Base-by-base conservation (phyloP, 2,329 filamentous ascomycete species). In the Calonectria crousiana region DNA sequence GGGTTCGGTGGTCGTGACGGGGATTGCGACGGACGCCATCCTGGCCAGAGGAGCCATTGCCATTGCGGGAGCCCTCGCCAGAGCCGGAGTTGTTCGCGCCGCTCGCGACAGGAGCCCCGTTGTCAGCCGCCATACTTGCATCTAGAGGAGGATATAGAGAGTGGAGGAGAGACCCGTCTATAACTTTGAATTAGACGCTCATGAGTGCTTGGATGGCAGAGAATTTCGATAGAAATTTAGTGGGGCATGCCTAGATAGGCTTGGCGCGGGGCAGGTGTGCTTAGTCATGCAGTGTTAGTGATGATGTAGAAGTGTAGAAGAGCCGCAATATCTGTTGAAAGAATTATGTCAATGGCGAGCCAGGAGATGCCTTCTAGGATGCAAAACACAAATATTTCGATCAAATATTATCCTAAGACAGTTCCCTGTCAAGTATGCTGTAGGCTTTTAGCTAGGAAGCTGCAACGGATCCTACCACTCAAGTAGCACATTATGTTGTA, bases 101-200 rank as follows among this genome's bases (percentile, higher is more conserved):
- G 71, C 76, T 79, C 76, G 79, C 74, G 76, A 77, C 76, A 82
- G 78, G 73, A 81, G 77, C 71, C 71, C 83, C 82, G 72, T 81
- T 78, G 76, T 77, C 77, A 77, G 79, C 78, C 76, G 81, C 82
- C 83, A 84, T 84, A 73, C 56, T 78, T 80, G 80, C 82, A 84
- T 84, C 74, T 78, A 74, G 68, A 32, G 62, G 67, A 47, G n/a
- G 49, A 67, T 28, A 41, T 23, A 62, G 26, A 58, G 23, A 60
- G 62, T 62, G 41, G 56, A 62, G 23, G 52, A 64, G 67, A 67
- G 51, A n/a, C 23, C 52, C 13, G 44, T 60, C 32, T 51, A 58
- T 47, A 56, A 23, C 18, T 62, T 68, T 32, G n/a, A 53, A 44
- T 41, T 47, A 60, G 52, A 51, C 32, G 16, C 67, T 72, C 65